phyloP scores from a whole-genome alignment of 2,329 filamentous ascomycete species.

The Cordyceps fumosorosea region DNA sequence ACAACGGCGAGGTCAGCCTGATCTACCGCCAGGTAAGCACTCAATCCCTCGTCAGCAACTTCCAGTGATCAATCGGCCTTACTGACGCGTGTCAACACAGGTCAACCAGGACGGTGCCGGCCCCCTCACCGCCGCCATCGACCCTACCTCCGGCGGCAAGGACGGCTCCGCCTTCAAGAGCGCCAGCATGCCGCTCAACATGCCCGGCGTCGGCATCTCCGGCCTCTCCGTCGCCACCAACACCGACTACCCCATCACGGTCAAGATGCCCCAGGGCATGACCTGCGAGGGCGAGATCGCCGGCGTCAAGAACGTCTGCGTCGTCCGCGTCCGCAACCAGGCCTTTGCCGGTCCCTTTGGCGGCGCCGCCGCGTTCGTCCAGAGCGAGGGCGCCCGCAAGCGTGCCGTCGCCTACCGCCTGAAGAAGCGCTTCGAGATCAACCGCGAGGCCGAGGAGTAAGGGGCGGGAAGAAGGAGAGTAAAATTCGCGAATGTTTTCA shows the following conservation, averaged over 20 bases:
- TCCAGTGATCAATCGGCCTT: too few relatives aligned
- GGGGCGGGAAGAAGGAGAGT: too few relatives aligned
- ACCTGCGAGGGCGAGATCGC: slow-evolving; percentile 24
- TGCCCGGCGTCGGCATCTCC: slow-evolving; percentile 45
- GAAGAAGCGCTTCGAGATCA: slow-evolving; percentile 11
- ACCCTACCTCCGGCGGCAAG: slow-evolving; percentile 53
- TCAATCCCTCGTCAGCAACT: too few relatives aligned
- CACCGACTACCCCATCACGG: slow-evolving; percentile 54
- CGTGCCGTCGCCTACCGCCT: slow-evolving; percentile 42
- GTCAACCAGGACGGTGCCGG: slow-evolving; percentile 62
- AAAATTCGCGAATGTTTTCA: too few relatives aligned
- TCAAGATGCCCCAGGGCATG: slow-evolving; percentile 57
- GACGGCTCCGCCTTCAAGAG: slow-evolving; percentile 50
- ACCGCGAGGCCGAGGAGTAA: slow-evolving; percentile 1
- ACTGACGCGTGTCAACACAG: slow-evolving; percentile 27
- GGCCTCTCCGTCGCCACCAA: slow-evolving; percentile 48
- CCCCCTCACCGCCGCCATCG: slow-evolving; percentile 49
- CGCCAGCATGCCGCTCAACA: slow-evolving; percentile 50
- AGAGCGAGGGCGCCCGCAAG: slow-evolving; percentile 49
- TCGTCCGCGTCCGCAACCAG: slow-evolving; percentile 53
- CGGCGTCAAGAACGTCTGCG: slow-evolving; percentile 37
- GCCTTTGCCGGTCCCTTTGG: slow-evolving; percentile 56
- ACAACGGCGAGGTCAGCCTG: slow-evolving; percentile 56
- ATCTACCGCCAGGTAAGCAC: slow-evolving; percentile 46
- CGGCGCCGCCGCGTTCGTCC: slow-evolving; percentile 54